These are phyloP conservation scores for Salix purpurea DNA, from an alignment of 345 rosid species.

Conservation along the genomic window DNA sequence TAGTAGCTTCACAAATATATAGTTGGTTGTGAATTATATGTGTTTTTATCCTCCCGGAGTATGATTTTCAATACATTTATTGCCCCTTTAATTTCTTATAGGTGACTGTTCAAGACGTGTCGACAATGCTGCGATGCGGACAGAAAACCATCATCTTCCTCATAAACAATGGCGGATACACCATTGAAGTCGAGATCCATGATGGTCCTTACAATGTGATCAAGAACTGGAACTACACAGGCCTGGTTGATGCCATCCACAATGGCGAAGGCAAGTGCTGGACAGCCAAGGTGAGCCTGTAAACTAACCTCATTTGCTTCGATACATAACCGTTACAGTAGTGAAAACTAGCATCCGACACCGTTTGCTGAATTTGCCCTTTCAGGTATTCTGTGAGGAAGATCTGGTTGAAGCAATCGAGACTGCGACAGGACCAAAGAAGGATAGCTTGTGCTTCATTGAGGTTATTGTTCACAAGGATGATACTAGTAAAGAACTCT, in stretches of 20 bases:
- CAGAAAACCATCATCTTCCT: slow-evolving; percentile 70
- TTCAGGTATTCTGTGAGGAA: slow-evolving; percentile 59
- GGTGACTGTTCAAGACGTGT: slow-evolving; percentile 78
- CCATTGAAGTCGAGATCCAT: slow-evolving; percentile 80
- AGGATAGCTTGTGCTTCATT: slow-evolving; percentile 71
- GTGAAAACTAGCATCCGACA: background rate
- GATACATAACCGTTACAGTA: background rate
- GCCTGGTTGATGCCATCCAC: slow-evolving; percentile 62
- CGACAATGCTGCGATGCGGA: slow-evolving; percentile 62
- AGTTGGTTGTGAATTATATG: background rate
- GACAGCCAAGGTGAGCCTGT: slow-evolving; percentile 60
- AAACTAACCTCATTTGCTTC: background rate
- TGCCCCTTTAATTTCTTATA: slow-evolving; percentile 8
- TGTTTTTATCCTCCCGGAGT: background rate
- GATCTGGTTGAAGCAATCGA: slow-evolving; percentile 57
- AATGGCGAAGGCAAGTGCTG: slow-evolving; percentile 81
- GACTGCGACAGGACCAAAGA: slow-evolving; percentile 47
- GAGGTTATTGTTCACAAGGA: slow-evolving; percentile 75
- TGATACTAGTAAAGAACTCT: slow-evolving; percentile 78
- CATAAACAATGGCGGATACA: slow-evolving; percentile 79
- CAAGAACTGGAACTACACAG: slow-evolving; percentile 87
- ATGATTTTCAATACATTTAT: background rate
- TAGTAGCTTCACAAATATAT: background rate
- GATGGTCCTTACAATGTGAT: slow-evolving; percentile 86
- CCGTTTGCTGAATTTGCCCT: background rate